These are phyloP conservation scores for Suillus sp. DNA, from an alignment of 768 basidiomycete species.

Conservation along the genomic window DNA sequence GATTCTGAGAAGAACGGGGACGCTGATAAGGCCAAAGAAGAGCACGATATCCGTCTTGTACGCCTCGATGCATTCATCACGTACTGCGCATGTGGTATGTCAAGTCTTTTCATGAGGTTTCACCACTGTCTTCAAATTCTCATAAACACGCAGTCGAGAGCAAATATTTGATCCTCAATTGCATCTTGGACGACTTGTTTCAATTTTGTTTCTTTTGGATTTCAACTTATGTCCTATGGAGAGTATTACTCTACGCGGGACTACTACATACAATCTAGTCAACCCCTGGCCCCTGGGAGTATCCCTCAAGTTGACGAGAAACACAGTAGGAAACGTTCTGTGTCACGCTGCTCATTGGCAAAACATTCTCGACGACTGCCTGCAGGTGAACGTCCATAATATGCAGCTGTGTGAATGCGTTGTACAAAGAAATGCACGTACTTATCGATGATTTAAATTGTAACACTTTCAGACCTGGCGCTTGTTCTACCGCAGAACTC, in stretches of 20 bases:
- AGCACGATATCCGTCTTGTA: neutral
- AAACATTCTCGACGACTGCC: too few relatives aligned
- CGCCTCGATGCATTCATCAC: neutral
- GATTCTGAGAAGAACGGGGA: neutral
- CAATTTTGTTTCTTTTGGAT: neutral
- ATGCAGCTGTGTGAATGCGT: too few relatives aligned
- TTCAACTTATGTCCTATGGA: neutral
- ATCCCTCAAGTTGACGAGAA: too few relatives aligned
- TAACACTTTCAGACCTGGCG: too few relatives aligned
- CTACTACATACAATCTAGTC: neutral
- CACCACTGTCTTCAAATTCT: neutral
- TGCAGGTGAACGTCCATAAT: too few relatives aligned
- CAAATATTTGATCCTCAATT: neutral
- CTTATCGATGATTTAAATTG: too few relatives aligned
- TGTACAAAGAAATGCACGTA: too few relatives aligned
- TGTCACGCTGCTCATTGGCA: too few relatives aligned
- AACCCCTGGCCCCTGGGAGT: neutral
- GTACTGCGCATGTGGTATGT: constrained; percentile 1
- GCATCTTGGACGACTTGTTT: neutral
- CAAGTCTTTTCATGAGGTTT: neutral
- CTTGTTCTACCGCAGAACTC: too few relatives aligned
- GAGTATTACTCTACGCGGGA: neutral
- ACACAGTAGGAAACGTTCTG: too few relatives aligned
- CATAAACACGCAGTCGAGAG: neutral
- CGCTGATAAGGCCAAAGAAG: neutral